Evolutionary conservation across 179 eudicot species (phyloP).

Genomic region (Amaranthus tricolor): DNA sequence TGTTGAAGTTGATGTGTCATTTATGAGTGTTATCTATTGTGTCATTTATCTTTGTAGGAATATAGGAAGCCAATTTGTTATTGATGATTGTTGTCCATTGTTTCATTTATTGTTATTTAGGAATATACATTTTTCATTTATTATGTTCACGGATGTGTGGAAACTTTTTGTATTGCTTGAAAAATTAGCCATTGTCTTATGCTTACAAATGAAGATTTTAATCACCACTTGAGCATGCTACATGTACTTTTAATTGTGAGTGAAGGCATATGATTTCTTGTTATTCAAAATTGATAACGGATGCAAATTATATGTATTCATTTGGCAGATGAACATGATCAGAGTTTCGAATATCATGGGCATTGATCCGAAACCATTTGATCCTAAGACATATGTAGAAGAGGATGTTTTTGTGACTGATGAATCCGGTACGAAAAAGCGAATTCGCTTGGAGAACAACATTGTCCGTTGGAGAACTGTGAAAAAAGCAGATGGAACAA

Average conservation of each 20-base stretch:
- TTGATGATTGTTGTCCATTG: neutral
- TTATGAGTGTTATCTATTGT: neutral
- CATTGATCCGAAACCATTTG: slow-evolving; percentile 91
- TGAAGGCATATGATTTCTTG: neutral
- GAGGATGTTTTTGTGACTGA: slow-evolving; percentile 88
- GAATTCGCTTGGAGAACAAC: slow-evolving; percentile 91
- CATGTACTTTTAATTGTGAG: neutral
- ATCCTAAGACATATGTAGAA: slow-evolving; percentile 86
- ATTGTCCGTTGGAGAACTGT: slow-evolving; percentile 95
- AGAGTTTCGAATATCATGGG: slow-evolving; percentile 99
- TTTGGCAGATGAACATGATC: slow-evolving; percentile 87
- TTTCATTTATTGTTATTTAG: neutral
- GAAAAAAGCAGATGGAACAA: slow-evolving; percentile 65
- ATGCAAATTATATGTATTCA: slow-evolving; percentile 10
- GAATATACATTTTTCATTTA: neutral
- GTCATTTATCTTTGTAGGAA: neutral
- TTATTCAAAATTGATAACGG: neutral
- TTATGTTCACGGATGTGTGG: neutral
- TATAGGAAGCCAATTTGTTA: neutral
- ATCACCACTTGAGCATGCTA: neutral
- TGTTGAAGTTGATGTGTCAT: neutral
- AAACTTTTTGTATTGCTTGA: neutral
- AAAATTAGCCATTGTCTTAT: neutral
- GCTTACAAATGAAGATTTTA: neutral
- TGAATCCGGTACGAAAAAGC: slow-evolving; percentile 89